A percentile compares a stretch with the other conserved stretches of the same genome.
These are phyloP conservation scores for Kwoniella europaea DNA, from an alignment of 768 basidiomycete species.

Conservation along the genomic window DNA sequence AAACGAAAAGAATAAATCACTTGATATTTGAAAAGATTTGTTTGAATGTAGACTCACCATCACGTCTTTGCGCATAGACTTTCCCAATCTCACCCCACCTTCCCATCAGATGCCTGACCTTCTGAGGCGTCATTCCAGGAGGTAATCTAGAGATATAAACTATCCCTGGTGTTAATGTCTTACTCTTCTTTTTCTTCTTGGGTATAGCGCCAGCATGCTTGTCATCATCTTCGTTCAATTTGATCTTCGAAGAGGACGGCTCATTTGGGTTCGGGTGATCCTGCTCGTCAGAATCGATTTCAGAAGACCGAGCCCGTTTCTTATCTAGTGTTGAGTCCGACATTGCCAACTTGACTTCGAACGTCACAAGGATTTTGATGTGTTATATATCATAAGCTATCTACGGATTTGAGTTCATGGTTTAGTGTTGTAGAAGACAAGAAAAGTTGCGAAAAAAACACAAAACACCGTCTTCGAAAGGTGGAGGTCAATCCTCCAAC, in stretches of 20 bases:
- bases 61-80: constrained; percentile 83
- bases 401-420: neutral
- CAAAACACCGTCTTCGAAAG: neutral
- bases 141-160: constrained; percentile 95
- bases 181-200: constrained; percentile 37
- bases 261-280: neutral
- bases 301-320: neutral
- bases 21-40: too few relatives aligned
- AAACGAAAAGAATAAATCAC: too few relatives aligned
- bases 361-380: neutral
- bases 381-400: neutral
- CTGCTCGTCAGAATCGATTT: neutral
- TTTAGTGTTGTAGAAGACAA: too few relatives aligned
- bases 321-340: neutral
- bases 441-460: neutral
- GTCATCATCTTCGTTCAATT: neutral
- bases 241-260: constrained; percentile 6
- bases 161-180: constrained; percentile 66
- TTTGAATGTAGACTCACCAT: constrained; percentile 66
- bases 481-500: neutral
- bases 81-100: constrained; percentile 86
- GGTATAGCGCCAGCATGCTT: neutral
- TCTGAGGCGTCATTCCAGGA: constrained; percentile 95
- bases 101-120: constrained; percentile 91
- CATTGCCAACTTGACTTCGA: neutral